Conservation (phyloP, 495 filamentous ascomycete species). For the Podospora didyma region DNA sequence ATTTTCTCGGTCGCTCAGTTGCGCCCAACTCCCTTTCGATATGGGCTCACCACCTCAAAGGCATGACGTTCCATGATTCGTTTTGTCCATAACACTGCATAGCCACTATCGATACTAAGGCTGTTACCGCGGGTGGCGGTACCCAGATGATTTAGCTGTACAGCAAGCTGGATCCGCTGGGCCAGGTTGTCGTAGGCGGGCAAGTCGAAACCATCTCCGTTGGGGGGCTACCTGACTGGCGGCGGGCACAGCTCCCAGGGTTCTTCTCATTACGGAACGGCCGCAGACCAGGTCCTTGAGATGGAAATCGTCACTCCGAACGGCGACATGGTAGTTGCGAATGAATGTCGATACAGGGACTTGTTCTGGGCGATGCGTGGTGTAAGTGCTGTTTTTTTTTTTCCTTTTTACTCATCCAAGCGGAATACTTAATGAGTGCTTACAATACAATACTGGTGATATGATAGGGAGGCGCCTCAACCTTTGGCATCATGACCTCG, state of each 20-base stretch:
- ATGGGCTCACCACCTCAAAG: constrained; percentile 45
- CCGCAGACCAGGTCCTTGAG: constrained; percentile 58
- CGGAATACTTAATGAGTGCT: too few species aligned
- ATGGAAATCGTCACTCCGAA: constrained; percentile 56
- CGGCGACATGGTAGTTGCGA: constrained; percentile 51
- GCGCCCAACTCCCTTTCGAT: constrained; percentile 49
- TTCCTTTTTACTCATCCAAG: too few species aligned
- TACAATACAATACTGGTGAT: neutral
- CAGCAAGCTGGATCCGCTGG: constrained; percentile 22
- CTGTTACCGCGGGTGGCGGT: constrained; percentile 38
- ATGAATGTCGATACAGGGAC: constrained; percentile 54
- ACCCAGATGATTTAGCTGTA: constrained; percentile 35
- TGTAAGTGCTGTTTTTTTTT: constrained; percentile 24
- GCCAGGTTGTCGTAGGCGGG: constrained; percentile 35
- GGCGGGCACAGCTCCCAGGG: constrained; percentile 59
- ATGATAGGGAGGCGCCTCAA: constrained; percentile 55
- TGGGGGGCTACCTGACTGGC: constrained; percentile 56
- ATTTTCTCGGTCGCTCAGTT: constrained; percentile 51
- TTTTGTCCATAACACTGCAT: constrained; percentile 38
- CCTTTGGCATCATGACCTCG: constrained; percentile 59
- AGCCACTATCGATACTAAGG: constrained; percentile 26
- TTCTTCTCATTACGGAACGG: constrained; percentile 53
- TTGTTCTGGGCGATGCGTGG: constrained; percentile 67
- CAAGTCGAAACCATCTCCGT: constrained; percentile 22
- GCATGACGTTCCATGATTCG: constrained; percentile 29